Percentiles rank a stretch among this genome's conserved stretches.
Conservation (phyloP, 768 basidiomycete species). For the Termitomyces titanicus region DNA sequence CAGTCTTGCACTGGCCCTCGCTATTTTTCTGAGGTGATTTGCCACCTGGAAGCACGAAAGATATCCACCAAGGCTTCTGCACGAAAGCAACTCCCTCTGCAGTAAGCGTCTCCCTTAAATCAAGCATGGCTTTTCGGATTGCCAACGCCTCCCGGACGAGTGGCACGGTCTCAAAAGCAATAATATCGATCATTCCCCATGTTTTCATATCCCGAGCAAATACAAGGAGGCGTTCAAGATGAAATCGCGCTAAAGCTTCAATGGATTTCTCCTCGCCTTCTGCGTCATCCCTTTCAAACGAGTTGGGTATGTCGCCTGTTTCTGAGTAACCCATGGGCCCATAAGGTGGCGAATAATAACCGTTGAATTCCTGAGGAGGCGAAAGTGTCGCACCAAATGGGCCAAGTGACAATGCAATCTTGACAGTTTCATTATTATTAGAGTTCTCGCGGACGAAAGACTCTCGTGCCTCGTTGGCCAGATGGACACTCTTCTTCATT, state of each 20-base stretch:
- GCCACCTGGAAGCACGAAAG: conserved; percentile 56
- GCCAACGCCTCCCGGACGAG: conserved; percentile 61
- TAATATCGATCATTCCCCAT: conserved; percentile 56
- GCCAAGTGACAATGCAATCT: conserved; percentile 68
- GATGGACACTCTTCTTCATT: conserved; percentile 50
- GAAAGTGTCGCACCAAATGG: conserved; percentile 67
- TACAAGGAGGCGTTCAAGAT: conserved; percentile 54
- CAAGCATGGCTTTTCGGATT: conserved; percentile 56
- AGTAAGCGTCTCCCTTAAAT: conserved; percentile 24
- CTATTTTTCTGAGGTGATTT: conserved; percentile 35
- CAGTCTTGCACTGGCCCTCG: conserved; percentile 21
- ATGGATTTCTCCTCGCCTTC: conserved; percentile 37
- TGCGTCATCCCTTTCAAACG: conserved; percentile 30
- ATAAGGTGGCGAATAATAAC: conserved; percentile 72
- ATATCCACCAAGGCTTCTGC: conserved; percentile 74
- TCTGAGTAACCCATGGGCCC: conserved; percentile 49
- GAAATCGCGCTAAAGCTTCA: conserved; percentile 55
- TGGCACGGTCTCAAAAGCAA: conserved; percentile 81
- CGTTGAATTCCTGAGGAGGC: conserved; percentile 71
- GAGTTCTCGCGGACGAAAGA: conserved; percentile 20
- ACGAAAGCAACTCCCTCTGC: conserved; percentile 1
- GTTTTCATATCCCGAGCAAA: conserved; percentile 44
- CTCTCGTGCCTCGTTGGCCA: conserved; percentile 45
- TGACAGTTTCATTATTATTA: conserved; percentile 26
- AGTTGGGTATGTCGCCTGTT: conserved; percentile 34